These are phyloP conservation scores for Nemania sp. DNA, from an alignment of 2,329 filamentous ascomycete species.

Conservation along the genomic window DNA sequence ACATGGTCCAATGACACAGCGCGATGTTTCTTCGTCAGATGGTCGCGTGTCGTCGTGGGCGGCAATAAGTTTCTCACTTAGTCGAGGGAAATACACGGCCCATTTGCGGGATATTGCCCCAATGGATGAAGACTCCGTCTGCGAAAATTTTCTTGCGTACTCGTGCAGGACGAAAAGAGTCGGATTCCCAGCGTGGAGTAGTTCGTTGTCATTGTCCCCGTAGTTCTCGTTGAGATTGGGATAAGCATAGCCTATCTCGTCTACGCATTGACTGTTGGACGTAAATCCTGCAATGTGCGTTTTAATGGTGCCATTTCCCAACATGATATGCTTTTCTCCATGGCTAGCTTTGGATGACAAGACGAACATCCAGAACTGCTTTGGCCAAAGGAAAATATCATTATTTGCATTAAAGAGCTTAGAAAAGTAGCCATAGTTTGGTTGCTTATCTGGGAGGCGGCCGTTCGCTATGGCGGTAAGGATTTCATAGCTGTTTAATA, in stretches of 20 bases:
- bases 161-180: neutral
- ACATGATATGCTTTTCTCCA: neutral
- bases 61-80: neutral
- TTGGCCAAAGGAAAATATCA: neutral
- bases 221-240: neutral
- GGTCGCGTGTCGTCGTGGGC: neutral
- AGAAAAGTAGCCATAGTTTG: neutral
- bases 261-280: neutral
- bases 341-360: neutral
- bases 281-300: neutral
- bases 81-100: neutral
- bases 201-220: neutral
- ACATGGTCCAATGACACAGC: neutral
- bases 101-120: neutral
- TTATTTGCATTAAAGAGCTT: neutral
- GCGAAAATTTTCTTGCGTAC: neutral
- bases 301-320: neutral
- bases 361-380: neutral
- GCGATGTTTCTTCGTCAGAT: neutral
- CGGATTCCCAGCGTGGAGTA: neutral
- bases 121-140: neutral
- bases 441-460: neutral
- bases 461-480: neutral
- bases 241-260: neutral
- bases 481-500: neutral